Base-by-base conservation (phyloP, 495 filamentous ascomycete genomes). In the Xylaria scruposa region DNA sequence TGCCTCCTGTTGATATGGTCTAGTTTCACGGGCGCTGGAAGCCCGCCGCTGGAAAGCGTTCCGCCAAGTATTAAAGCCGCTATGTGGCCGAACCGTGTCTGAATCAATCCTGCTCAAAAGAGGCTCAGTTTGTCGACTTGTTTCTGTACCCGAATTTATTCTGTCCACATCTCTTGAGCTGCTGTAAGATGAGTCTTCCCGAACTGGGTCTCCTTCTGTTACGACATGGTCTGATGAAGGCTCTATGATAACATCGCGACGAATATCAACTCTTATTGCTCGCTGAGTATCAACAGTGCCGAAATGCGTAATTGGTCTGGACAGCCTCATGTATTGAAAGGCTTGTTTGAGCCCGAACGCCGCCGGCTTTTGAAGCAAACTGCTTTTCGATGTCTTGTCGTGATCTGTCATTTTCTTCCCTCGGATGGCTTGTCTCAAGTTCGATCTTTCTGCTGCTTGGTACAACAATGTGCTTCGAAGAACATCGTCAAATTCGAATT, bases 401-500 rank as follows among this genome's bases (percentile, higher is more conserved):
- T 7, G 17, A n/a, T 66, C 19, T 36, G 1, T 21, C 7, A 12
- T 51, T 38, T 21, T 66, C 26, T 38, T 51, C 9, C 26, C 63
- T 9, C 63, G 42, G 26, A 66, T 51, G 44, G 63, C 63, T 38
- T 66, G 63, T 38, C 46, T 49, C 0, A 68, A 49, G 31, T 68
- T 21, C 17, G 66, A 68, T 59, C 66, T 68, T 36, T 68, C 66
- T 19, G 66, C 51, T 24, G 31, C 51, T 36, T 68, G 53, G 19
- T 56, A 68, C 17, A 68, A 59, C 31, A 29, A 8, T 19, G 53
- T 66, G 29, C 49, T 59, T 58, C 36, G 66, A 59, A 68, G 66
- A 15, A 68, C 51, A 36, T 44, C 21, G 26, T 68, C 66, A 51
- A 68, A 68, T 42, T 68, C 66, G 26, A 68, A 68, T 19, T 21